Evolutionary conservation across 2,329 filamentous ascomycete genomes (phyloP), one percentile per base, ranked within the genome.

Genomic region (Fusarium papillatum): DNA sequence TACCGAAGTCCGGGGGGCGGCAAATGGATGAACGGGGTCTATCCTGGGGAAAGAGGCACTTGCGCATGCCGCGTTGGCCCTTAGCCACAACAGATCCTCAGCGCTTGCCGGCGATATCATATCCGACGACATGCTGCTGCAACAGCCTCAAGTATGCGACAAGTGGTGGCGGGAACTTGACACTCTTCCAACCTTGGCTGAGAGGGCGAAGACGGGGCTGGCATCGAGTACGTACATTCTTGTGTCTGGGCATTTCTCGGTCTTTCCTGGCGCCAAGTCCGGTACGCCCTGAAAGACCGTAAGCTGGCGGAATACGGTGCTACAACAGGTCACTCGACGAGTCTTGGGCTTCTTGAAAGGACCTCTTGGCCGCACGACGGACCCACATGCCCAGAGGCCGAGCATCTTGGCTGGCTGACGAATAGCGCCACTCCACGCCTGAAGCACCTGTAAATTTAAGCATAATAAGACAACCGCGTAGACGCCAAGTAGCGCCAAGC

Each of bases 401-500:
- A 67, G 55, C 24, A 36, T 53, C 72, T 74, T 74, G 70, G 72
- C 67, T 57, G 60, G 43, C 24, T 62, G 70, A 70, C 38, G n/a
- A 63, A 34, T 72, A 57, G 62, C 29, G 34, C 71, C 64, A 74
- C 62, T 16, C 36, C 24, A 57, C 19, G 50, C 39, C 17, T 43
- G 26, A 43, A 66, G 50, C 38, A 59, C 50, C 46, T 60, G 38
- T 46, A 57, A 38, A 70, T 61, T 43, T 67, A 66, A 75, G 71
- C 65, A 73, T 64, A 69, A 61, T 36, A 50, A 60, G 55, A 68
- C 73, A 66, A 68, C 69, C 75, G 69, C 70, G 72, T 70, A 71
- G 64, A 14, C 71, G 74, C 74, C 74, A 71, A 76, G 73, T 68
- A 63, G 39, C 64, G 73, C 74, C 73, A 76, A 75, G 64, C 69